These are phyloP conservation scores for Sechiopsis laciniata DNA, from an alignment of 306 rosid species.

Conservation along the genomic window DNA sequence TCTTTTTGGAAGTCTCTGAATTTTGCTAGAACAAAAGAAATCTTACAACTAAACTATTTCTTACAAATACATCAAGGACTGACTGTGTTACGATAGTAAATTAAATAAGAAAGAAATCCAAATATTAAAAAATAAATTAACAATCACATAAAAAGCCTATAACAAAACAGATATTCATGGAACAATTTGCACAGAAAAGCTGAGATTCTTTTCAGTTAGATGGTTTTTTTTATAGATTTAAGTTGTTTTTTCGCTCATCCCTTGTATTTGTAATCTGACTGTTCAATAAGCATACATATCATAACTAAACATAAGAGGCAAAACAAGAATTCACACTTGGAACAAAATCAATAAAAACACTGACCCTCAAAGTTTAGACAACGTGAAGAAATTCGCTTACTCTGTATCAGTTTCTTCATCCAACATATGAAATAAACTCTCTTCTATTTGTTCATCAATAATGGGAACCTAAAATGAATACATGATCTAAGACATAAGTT, in stretches of 20 bases:
- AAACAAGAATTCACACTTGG: not conserved
- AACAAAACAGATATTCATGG: not conserved
- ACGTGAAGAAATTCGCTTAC: slow-evolving; percentile 38
- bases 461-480: slow-evolving; percentile 63
- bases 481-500: not conserved
- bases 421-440: slow-evolving; percentile 79
- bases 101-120: not conserved
- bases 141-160: not conserved
- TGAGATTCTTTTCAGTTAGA: slow-evolving; percentile 3
- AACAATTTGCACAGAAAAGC: too few relatives aligned
- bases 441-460: slow-evolving; percentile 81
- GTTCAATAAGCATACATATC: not conserved
- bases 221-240: not conserved
- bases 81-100: not conserved
- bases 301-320: not conserved
- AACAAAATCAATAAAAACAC: slow-evolving; percentile 4
- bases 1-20: too few relatives aligned
- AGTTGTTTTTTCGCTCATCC: not conserved
- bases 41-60: not conserved
- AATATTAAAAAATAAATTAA: not conserved
- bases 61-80: not conserved
- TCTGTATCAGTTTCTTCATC: slow-evolving; percentile 97
- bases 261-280: not conserved
- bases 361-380: slow-evolving; percentile 14
- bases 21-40: not conserved